Percentiles rank a stretch among this genome's conserved stretches.
phyloP scores from a whole-genome alignment of 2,329 filamentous ascomycete species.

The Colletotrichum chlorophyti region DNA sequence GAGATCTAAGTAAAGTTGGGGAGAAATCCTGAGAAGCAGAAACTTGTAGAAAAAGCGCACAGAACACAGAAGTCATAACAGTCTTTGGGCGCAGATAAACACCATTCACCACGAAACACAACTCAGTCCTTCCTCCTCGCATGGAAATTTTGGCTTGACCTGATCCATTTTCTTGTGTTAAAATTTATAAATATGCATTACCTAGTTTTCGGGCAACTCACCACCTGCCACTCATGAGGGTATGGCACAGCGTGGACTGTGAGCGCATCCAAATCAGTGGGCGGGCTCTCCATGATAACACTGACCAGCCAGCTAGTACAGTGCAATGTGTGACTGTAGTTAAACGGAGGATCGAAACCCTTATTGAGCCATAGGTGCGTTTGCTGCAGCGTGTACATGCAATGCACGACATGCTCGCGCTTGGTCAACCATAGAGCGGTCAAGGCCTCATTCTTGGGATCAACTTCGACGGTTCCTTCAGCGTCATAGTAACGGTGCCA shows the following conservation, averaged over 20 bases:
- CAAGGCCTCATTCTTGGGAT: not conserved
- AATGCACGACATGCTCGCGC: conserved; percentile 3
- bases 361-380: conserved; percentile 1
- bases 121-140: not conserved
- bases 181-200: too few species aligned
- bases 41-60: too few species aligned
- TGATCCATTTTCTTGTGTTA: too few species aligned
- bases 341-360: conserved; percentile 5
- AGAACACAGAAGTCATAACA: too few species aligned
- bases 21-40: too few species aligned
- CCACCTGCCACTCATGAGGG: not conserved
- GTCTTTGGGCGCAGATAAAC: too few species aligned
- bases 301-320: not conserved
- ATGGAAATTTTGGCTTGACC: not conserved
- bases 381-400: not conserved
- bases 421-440: not conserved
- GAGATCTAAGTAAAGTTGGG: too few species aligned
- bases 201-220: too few species aligned
- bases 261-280: not conserved
- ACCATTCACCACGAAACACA: not conserved
- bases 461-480: not conserved
- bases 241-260: not conserved
- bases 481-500: conserved; percentile 5
- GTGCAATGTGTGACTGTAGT: conserved; percentile 1
- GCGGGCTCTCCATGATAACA: not conserved